phyloP scores from a whole-genome alignment of 2,329 filamentous ascomycete genomes.

The Hypoxylon sp. region DNA sequence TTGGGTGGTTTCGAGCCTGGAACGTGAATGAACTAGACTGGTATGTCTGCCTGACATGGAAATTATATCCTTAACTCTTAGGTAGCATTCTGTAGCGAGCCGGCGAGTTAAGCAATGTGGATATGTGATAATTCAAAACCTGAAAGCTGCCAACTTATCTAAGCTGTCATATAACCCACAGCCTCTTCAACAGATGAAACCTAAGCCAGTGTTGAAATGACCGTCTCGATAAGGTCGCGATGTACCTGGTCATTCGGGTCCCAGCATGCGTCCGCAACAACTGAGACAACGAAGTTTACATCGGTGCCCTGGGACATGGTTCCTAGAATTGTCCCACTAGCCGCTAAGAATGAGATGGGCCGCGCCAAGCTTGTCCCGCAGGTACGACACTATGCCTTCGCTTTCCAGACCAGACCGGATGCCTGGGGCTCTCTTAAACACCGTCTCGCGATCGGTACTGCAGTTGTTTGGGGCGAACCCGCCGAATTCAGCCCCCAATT shows the following conservation, averaged over 20 bases:
- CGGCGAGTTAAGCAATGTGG: too few species aligned
- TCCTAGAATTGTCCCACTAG: slow-evolving; percentile 28
- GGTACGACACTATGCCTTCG: slow-evolving; percentile 15
- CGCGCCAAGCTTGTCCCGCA: slow-evolving; percentile 22
- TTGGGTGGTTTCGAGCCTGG: too few species aligned
- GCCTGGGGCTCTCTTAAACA: slow-evolving; percentile 6
- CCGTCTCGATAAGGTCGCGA: background rate
- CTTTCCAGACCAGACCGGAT: slow-evolving; percentile 15
- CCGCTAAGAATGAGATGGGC: slow-evolving; percentile 21
- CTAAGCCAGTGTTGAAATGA: background rate
- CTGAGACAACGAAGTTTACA: slow-evolving; percentile 26
- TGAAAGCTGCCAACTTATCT: too few species aligned
- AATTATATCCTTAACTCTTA: too few species aligned
- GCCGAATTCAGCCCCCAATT: slow-evolving; percentile 8
- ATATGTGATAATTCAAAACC: too few species aligned
- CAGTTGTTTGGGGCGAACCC: too few species aligned
- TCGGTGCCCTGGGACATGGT: slow-evolving; percentile 26
- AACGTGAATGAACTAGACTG: too few species aligned
- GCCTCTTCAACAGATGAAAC: background rate
- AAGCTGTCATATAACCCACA: background rate
- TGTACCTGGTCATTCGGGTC: slow-evolving; percentile 7
- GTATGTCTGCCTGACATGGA: too few species aligned
- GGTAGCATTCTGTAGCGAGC: too few species aligned
- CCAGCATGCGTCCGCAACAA: slow-evolving; percentile 31
- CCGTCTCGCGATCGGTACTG: slow-evolving; percentile 19